Base-by-base conservation (phyloP, 2,329 filamentous ascomycete species). In the Penicillium sp. region DNA sequence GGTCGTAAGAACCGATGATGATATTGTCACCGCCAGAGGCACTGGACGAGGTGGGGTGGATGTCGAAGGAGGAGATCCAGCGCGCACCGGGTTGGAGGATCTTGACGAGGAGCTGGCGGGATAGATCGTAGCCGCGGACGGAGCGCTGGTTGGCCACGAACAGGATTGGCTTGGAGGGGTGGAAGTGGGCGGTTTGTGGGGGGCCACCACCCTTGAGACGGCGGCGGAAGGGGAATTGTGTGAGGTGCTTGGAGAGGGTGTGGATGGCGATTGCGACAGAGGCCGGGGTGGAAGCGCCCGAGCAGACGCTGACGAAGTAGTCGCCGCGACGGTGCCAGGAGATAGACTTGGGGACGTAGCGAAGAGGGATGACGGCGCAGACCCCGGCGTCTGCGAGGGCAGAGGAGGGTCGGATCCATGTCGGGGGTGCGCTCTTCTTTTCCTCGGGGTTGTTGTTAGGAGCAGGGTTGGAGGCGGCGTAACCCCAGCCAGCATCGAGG, bases 81-180 rank as follows among this genome's bases (percentile, higher is more conserved):
- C 92, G 87, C 3, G 93, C 92, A 67, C 94, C 94, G 0, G 94
- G 94, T 70, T 96, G 91, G 54, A 99, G 80, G 54, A 94, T 91
- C 79, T 96, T 96, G 74, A 97, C 84, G 29, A 99, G 85, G 68
- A 95, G 90, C 71, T 97, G 92, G 66, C 88, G 88, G 61, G 93
- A 89, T 42, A 99, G 83, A 73, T 99, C 94, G 77, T 99, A 99
- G 68, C 90, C 90, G 52, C 94, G 89, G 68, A 99, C 92, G 54
- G 89, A 89, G 65, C 93, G 90, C 74, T 96, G 92, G 10, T 95
- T 97, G 3, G 94, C 94, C 51, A 99, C 91, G 70, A 97, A 97
- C 78, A 99, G 92, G 46, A 96, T 86, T 0, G 94, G 92, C 63
- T 92, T 88, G 36, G 88, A 90, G 2, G 94, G 94, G 74, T 99